phyloP scores from a whole-genome alignment of 75 land plant species.

The Gnetum montanum region DNA sequence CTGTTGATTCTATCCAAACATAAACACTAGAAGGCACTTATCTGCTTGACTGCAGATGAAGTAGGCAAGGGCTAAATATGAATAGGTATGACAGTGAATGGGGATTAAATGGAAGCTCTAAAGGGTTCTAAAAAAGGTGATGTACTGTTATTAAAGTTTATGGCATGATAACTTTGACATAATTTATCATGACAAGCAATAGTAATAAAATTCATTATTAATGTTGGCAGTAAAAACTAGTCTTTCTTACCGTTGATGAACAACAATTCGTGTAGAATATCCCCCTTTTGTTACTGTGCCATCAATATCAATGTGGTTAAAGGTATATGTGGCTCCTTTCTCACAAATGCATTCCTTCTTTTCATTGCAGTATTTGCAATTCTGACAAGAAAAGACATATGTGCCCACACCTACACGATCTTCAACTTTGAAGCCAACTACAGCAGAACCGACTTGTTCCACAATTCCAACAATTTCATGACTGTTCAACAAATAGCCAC shows the following conservation, averaged over 20 bases:
- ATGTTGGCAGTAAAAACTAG: no score
- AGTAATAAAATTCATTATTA: no score
- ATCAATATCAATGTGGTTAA: slow-evolving; percentile 61
- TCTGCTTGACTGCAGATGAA: no score
- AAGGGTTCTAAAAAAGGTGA: no score
- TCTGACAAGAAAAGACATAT: slow-evolving; percentile 59
- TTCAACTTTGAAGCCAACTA: slow-evolving; percentile 53
- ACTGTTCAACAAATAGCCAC: slow-evolving; percentile 31
- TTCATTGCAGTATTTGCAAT: slow-evolving; percentile 55
- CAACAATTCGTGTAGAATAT: slow-evolving; percentile 57
- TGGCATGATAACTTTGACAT: no score
- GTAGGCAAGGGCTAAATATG: no score
- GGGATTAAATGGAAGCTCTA: no score
- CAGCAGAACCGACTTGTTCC: slow-evolving; percentile 52
- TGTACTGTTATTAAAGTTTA: no score
- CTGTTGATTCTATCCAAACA: no score
- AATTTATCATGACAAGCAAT: no score
- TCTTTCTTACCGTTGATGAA: slow-evolving; percentile 60
- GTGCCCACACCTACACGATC: slow-evolving; percentile 77
- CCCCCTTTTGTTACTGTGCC: slow-evolving; percentile 83
- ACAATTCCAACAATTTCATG: slow-evolving; percentile 93
- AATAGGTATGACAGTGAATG: no score
- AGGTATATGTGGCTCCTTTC: slow-evolving; percentile 23
- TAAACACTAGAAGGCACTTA: no score
- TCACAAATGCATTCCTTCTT: slow-evolving; percentile 36